Base-by-base conservation (phyloP, 805 yeast species). In the Kazachstania africana region DNA sequence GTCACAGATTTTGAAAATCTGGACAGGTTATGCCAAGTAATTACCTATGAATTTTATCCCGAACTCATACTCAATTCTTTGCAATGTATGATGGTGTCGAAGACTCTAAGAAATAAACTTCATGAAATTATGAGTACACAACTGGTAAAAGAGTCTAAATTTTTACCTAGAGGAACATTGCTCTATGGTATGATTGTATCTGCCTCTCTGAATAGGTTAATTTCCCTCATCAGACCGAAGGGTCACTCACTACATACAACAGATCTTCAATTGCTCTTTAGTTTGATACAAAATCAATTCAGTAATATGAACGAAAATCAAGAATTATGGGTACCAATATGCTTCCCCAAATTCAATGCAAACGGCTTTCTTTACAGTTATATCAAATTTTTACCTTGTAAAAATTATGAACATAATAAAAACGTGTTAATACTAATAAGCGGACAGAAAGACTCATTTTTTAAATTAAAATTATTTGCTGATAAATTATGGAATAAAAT, bases 241-340 rank as follows among this genome's bases (percentile, higher is more conserved):
- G 70, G 70, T 18, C 97, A 88, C 53, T 68, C 78, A 5, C 53
- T 88, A 22, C 80, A 79, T 40, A 85, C 94, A 3, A 72, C 80
- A 6, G 98, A 88, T 53, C 59, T 91, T 12, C 81, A 79, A 30
- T 60, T 82, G 6, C 55, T 91, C 16, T 73, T 84, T 37, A 70
- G 79, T 12, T 70, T 84, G 57, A 70, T 88, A 2, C 72, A 71
- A 44, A 72, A 44, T 38, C 68, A 42, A 48, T 52, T 56, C 8
- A 45, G 55, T 18, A 40, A 42, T 15, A 35, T 41, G 12, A 38
- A 55, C 8, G 53, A 51, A 12, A 60, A 63, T 35, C 80, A 80
- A 42, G 95, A 87, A 47, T 71, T 84, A 36, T 91, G 97, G 97
- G 70, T 82, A 9, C 98, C 98, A 0, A 65, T 88, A 1, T 88